Evolutionary conservation across 495 filamentous ascomycete species (phyloP).

Genomic region (Thermochaetoides thermophila): DNA sequence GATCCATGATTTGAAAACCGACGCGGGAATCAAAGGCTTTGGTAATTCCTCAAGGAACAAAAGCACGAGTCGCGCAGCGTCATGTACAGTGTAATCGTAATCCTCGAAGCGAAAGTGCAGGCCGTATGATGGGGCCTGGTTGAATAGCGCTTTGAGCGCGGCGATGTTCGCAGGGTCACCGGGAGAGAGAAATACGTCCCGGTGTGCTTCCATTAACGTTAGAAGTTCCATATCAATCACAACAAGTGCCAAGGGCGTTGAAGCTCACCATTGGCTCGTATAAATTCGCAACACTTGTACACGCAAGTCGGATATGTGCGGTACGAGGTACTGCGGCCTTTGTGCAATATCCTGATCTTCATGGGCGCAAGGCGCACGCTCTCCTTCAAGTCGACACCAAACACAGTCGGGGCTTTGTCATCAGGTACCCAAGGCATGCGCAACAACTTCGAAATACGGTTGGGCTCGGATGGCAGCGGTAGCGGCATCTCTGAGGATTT

Average conservation of each 20-base stretch:
- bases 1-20: conserved; percentile 15
- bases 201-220: too few relatives aligned
- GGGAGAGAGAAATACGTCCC: conserved; percentile 9
- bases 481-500: too few relatives aligned
- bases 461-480: too few relatives aligned
- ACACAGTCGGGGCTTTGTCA: conserved; percentile 3
- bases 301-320: conserved; percentile 13
- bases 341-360: conserved; percentile 17
- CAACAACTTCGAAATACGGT: conserved; percentile 3
- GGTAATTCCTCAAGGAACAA: conserved; percentile 15
- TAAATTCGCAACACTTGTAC: conserved; percentile 20
- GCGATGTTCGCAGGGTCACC: conserved; percentile 14
- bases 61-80: conserved; percentile 15
- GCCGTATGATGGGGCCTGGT: conserved; percentile 9
- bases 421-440: conserved; percentile 7
- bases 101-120: conserved; percentile 13
- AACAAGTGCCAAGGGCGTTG: too few relatives aligned
- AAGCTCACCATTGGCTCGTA: conserved; percentile 9
- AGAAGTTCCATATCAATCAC: too few relatives aligned
- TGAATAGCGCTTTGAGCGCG: conserved; percentile 12
- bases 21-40: conserved; percentile 13
- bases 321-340: conserved; percentile 12
- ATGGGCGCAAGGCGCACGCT: conserved; percentile 15
- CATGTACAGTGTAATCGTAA: conserved; percentile 12
- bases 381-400: conserved; percentile 14